Conservation (phyloP, 169 alveolate genomes). For the Plasmodium gaboni region DNA sequence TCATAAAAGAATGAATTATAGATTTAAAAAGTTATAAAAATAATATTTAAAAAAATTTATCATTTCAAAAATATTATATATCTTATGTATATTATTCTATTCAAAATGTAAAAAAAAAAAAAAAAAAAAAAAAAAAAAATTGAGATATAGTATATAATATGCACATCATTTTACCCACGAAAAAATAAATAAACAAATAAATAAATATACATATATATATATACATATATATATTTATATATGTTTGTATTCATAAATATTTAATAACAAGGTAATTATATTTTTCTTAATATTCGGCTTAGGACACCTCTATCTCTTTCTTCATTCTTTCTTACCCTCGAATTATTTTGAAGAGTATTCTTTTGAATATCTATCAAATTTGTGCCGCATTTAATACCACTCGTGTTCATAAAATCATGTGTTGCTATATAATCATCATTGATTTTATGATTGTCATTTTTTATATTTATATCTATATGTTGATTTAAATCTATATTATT, state of each 20-base stretch:
- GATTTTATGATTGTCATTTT: neutral
- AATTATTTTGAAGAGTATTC: constrained; percentile 1
- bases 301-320: constrained; percentile 55
- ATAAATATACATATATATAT: neutral
- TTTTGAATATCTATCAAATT: too few species aligned
- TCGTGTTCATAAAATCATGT: constrained; percentile 9
- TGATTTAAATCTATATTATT: neutral
- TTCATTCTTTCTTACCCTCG: neutral
- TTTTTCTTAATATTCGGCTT: constrained; percentile 62
- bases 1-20: too few species aligned
- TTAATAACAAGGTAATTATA: neutral
- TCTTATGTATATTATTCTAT: too few species aligned
- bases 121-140: too few species aligned
- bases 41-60: too few species aligned
- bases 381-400: too few species aligned
- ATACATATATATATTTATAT: neutral
- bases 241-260: neutral
- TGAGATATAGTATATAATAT: too few species aligned
- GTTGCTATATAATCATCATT: neutral
- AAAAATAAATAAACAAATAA: constrained; percentile 1
- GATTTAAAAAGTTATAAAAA: too few species aligned
- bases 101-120: too few species aligned
- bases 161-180: too few species aligned
- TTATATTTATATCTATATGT: neutral
- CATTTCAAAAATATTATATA: too few species aligned